Evolutionary conservation across 2,329 filamentous ascomycete species (phyloP).

Genomic region (Pezicula radicicola): DNA sequence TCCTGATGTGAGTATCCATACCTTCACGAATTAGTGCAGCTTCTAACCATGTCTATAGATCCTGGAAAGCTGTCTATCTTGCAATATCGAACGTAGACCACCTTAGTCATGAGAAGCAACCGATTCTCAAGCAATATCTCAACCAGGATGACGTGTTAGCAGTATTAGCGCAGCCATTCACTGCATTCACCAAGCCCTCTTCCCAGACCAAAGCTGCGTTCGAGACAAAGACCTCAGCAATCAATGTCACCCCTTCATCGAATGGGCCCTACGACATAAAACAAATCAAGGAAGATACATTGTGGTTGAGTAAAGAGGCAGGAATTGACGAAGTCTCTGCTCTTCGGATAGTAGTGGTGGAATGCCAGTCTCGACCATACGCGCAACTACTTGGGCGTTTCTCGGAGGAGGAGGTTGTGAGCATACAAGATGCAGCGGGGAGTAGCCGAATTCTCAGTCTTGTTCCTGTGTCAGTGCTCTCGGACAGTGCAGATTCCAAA

Average conservation of each 20-base stretch:
- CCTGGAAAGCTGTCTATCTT: slow-evolving; percentile 59
- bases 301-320: slow-evolving; percentile 80
- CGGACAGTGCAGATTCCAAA: slow-evolving; percentile 29
- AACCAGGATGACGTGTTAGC: slow-evolving; percentile 64
- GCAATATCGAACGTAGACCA: slow-evolving; percentile 54
- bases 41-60: slow-evolving; percentile 37
- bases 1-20: slow-evolving; percentile 65
- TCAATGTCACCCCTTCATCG: slow-evolving; percentile 71
- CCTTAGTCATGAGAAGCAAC: slow-evolving; percentile 54
- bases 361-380: slow-evolving; percentile 80
- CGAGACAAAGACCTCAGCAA: slow-evolving; percentile 81
- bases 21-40: slow-evolving; percentile 2
- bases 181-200: slow-evolving; percentile 62
- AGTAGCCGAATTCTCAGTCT: slow-evolving; percentile 59
- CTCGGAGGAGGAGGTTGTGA: slow-evolving; percentile 74
- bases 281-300: slow-evolving; percentile 77
- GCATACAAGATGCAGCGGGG: slow-evolving; percentile 71
- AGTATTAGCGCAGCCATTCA: slow-evolving; percentile 66
- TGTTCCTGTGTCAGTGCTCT: slow-evolving; percentile 38
- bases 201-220: slow-evolving; percentile 67
- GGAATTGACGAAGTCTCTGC: slow-evolving; percentile 79
- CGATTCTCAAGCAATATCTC: slow-evolving; percentile 62
- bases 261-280: slow-evolving; percentile 70
- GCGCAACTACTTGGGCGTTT: slow-evolving; percentile 68
- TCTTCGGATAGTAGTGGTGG: slow-evolving; percentile 74